phyloP scores from a whole-genome alignment of 169 alveolate species.

The Prorocentrum cordatum region DNA sequence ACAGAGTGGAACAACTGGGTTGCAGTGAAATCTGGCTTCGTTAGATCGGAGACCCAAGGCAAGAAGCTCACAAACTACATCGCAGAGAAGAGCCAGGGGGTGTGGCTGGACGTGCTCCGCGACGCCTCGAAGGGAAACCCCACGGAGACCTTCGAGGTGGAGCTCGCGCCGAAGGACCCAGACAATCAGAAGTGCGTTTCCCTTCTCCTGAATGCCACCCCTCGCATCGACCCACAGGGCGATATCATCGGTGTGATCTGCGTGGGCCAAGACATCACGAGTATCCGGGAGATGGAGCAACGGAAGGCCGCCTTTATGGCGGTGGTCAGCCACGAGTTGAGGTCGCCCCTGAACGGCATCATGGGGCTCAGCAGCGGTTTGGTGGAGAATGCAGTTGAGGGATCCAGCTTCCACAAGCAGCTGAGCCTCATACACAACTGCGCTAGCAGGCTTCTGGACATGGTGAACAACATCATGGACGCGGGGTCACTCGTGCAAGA shows the following conservation, averaged over 20 bases:
- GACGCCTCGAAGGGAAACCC: no score
- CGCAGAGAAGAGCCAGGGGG: no score
- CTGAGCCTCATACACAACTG: neutral
- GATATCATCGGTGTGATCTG: neutral
- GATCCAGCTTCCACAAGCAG: neutral
- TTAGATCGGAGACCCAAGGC: no score
- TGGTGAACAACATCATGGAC: conserved; percentile 46
- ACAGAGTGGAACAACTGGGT: no score
- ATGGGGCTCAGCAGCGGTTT: neutral
- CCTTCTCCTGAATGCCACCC: conserved; percentile 6
- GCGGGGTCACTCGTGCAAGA: conserved; percentile 26
- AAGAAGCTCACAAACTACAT: no score
- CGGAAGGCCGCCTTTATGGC: conserved; percentile 35
- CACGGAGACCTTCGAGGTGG: no score
- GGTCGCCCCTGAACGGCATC: conserved; percentile 15
- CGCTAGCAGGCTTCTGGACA: conserved; percentile 3
- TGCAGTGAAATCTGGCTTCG: no score
- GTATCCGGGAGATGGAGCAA: neutral
- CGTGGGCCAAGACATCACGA: conserved; percentile 37
- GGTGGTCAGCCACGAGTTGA: conserved; percentile 22
- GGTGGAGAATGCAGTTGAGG: neutral
- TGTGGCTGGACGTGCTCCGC: no score
- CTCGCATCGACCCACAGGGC: neutral
- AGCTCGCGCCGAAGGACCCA: no score
- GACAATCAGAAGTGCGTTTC: no score